Evolutionary conservation across 352 stramenopile genomes (phyloP).

Genomic region (Phytophthora kernoviae): DNA sequence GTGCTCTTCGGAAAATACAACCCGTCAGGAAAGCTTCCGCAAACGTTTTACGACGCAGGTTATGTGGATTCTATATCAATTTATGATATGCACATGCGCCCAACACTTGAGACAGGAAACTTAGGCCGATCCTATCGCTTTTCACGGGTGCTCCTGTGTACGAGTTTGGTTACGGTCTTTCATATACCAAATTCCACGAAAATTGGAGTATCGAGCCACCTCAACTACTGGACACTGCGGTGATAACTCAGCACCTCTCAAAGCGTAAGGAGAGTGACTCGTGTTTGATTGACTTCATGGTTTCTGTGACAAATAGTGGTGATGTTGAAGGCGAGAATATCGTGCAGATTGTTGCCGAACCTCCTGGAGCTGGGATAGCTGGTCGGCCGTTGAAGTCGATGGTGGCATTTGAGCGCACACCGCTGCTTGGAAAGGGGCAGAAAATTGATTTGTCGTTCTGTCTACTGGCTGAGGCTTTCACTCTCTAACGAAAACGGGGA

Average conservation of each 20-base stretch:
- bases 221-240: slow-evolving; percentile 9
- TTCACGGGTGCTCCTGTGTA: slow-evolving; percentile 69
- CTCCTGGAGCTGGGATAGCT: slow-evolving; percentile 31
- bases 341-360: slow-evolving; percentile 43
- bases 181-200: slow-evolving; percentile 75
- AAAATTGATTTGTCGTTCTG: slow-evolving; percentile 34
- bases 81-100: slow-evolving; percentile 89
- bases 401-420: slow-evolving; percentile 59
- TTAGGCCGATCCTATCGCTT: slow-evolving; percentile 89
- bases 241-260: slow-evolving; percentile 19
- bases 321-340: slow-evolving; percentile 43
- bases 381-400: slow-evolving; percentile 57
- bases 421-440: slow-evolving; percentile 30
- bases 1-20: slow-evolving; percentile 79
- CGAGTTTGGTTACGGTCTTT: slow-evolving; percentile 79
- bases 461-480: slow-evolving; percentile 44
- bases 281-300: slow-evolving; percentile 26
- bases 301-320: slow-evolving; percentile 56
- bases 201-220: slow-evolving; percentile 32
- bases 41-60: slow-evolving; percentile 72
- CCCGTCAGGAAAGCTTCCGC: slow-evolving; percentile 63
- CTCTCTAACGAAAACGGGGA: slow-evolving; percentile 39
- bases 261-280: background rate
- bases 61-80: slow-evolving; percentile 60
- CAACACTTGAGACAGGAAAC: slow-evolving; percentile 52